Evolutionary conservation across 495 filamentous ascomycete genomes (phyloP).

Genomic region (Tuber indicum): DNA sequence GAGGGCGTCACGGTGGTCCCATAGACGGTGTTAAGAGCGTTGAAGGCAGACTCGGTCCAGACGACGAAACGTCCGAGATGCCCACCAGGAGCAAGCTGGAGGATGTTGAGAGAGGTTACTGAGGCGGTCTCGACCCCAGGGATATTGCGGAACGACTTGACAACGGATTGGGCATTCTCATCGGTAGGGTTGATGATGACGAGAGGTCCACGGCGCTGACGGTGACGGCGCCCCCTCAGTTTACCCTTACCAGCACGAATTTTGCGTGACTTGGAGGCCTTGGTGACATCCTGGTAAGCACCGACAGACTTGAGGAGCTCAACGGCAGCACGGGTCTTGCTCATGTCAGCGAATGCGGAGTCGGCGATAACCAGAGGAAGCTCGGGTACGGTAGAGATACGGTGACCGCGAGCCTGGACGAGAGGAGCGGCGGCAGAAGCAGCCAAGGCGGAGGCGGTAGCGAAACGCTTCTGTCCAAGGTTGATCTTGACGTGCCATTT

Average conservation of each 20-base stretch:
- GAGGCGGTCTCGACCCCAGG: conserved; percentile 95
- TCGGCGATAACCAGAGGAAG: conserved; percentile 93
- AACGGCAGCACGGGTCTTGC: conserved; percentile 84
- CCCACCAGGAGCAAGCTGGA: conserved; percentile 96
- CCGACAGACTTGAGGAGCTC: conserved; percentile 81
- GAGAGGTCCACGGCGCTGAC: conserved; percentile 92
- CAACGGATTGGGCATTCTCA: conserved; percentile 77
- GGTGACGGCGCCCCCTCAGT: conserved; percentile 85
- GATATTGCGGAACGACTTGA: conserved; percentile 93
- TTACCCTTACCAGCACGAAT: conserved; percentile 97
- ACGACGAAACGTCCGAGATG: conserved; percentile 98
- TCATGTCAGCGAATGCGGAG: conserved; percentile 71
- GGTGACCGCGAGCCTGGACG: conserved; percentile 93
- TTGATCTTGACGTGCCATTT: conserved; percentile 99
- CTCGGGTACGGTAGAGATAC: conserved; percentile 83
- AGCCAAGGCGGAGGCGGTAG: conserved; percentile 91
- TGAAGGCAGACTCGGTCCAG: conserved; percentile 96
- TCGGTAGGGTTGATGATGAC: conserved; percentile 91
- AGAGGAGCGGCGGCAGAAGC: conserved; percentile 91
- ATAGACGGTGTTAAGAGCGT: conserved; percentile 92
- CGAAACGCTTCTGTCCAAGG: conserved; percentile 94
- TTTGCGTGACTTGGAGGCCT: conserved; percentile 90
- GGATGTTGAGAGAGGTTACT: conserved; percentile 92
- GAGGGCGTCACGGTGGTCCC: conserved; percentile 77
- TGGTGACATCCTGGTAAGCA: conserved; percentile 81